phyloP scores from a whole-genome alignment of 2,329 filamentous ascomycete genomes.

The Xylariaceae sp. region DNA sequence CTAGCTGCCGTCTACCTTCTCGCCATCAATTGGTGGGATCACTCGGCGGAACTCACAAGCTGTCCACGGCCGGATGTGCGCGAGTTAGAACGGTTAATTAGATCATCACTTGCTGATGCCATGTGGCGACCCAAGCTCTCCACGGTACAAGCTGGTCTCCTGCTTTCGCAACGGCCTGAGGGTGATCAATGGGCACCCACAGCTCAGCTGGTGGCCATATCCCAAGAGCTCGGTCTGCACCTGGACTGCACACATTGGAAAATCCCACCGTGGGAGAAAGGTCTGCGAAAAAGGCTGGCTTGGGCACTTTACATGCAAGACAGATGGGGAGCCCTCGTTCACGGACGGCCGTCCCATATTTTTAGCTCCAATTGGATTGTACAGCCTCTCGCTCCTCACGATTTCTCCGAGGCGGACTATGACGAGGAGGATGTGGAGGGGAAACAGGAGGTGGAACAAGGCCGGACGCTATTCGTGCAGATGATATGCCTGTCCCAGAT shows the following conservation, averaged over 20 bases:
- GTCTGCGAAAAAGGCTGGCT: conserved; percentile 74
- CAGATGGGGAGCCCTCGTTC: conserved; percentile 71
- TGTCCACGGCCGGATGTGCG: conserved; percentile 65
- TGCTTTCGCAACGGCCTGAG: conserved; percentile 69
- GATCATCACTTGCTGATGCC: conserved; percentile 66
- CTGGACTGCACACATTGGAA: conserved; percentile 84
- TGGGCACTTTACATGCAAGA: conserved; percentile 96
- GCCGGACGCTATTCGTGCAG: conserved; percentile 65
- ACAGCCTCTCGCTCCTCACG: conserved; percentile 46
- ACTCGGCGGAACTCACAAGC: conserved; percentile 59
- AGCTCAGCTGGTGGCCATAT: conserved; percentile 78
- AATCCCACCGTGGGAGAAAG: conserved; percentile 82
- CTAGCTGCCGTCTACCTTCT: conserved; percentile 79
- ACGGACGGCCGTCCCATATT: conserved; percentile 65
- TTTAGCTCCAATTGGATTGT: conserved; percentile 61
- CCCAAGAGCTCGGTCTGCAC: conserved; percentile 82
- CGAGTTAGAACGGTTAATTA: conserved; percentile 67
- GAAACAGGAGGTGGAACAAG: conserved; percentile 59
- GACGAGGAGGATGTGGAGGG: conserved; percentile 57
- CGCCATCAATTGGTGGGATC: conserved; percentile 82
- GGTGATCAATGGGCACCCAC: conserved; percentile 80
- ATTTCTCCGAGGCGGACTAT: conserved; percentile 62
- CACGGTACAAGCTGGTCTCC: conserved; percentile 69
- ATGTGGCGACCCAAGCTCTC: conserved; percentile 78
- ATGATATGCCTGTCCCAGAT: conserved; percentile 72